Conservation (phyloP, 1,139 yeast species). For the Hyphopichia wangnamkhiaoensis region DNA sequence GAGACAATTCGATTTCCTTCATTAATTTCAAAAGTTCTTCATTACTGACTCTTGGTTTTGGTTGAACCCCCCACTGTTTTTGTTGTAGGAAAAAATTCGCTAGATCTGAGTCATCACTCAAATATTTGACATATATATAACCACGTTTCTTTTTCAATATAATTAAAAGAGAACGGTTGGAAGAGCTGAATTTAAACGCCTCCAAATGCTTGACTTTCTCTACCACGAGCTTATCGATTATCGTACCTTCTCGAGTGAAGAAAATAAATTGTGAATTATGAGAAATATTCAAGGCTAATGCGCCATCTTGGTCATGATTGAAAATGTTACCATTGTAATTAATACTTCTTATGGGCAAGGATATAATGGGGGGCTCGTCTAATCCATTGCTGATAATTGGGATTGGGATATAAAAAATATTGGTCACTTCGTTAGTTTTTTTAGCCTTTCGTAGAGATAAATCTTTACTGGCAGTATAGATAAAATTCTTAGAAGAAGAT, state of each 20-base stretch:
- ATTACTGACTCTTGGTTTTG: constrained; percentile 6
- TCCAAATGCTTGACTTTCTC: constrained; percentile 8
- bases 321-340: constrained; percentile 1
- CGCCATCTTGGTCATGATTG: background rate
- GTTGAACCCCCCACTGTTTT: constrained; percentile 10
- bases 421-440: background rate
- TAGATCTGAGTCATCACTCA: constrained; percentile 10
- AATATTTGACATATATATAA: constrained; percentile 12
- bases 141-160: constrained; percentile 10
- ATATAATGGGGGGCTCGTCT: background rate
- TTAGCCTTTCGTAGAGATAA: background rate
- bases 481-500: background rate
- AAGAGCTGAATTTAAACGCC: constrained; percentile 8
- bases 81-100: constrained; percentile 7
- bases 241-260: constrained; percentile 7
- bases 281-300: constrained; percentile 5
- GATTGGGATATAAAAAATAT: background rate
- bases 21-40: constrained; percentile 9
- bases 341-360: background rate
- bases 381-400: background rate
- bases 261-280: constrained; percentile 5
- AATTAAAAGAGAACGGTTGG: constrained; percentile 11
- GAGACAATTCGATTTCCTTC: constrained; percentile 5
- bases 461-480: background rate
- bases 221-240: constrained; percentile 8